Conservation (phyloP, 2,329 filamentous ascomycete genomes). For the Plenodomus tracheiphilus region DNA sequence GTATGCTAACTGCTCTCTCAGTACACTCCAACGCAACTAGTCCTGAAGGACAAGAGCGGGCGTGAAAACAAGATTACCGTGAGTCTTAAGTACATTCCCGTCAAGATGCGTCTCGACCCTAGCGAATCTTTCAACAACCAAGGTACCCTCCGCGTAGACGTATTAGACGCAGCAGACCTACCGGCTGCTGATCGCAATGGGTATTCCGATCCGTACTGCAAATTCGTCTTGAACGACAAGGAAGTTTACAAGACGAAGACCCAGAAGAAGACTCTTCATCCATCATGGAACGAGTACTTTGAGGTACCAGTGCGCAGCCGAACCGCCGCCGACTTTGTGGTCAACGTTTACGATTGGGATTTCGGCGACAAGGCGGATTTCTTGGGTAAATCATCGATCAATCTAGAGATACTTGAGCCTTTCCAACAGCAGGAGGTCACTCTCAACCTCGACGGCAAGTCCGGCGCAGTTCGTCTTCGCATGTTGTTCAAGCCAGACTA, state of each 20-base stretch:
- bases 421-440: slow-evolving; percentile 78
- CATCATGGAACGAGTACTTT: slow-evolving; percentile 95
- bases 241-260: slow-evolving; percentile 94
- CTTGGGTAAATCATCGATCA: slow-evolving; percentile 76
- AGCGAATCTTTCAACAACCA: slow-evolving; percentile 99
- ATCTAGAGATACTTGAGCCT: slow-evolving; percentile 79
- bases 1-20: slow-evolving; percentile 42
- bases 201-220: slow-evolving; percentile 95
- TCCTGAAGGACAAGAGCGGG: slow-evolving; percentile 77
- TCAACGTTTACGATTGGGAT: slow-evolving; percentile 92
- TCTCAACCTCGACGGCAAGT: slow-evolving; percentile 83
- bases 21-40: slow-evolving; percentile 87
- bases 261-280: slow-evolving; percentile 94
- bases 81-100: slow-evolving; percentile 90
- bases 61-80: slow-evolving; percentile 79
- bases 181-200: slow-evolving; percentile 94
- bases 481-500: slow-evolving; percentile 94
- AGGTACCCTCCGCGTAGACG: slow-evolving; percentile 90
- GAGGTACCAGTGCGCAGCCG: slow-evolving; percentile 81
- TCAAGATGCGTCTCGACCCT: slow-evolving; percentile 91
- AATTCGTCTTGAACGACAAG: slow-evolving; percentile 86
- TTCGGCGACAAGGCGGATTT: slow-evolving; percentile 94
- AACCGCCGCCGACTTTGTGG: slow-evolving; percentile 79
- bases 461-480: slow-evolving; percentile 77
- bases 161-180: slow-evolving; percentile 84